Evolutionary conservation across 2,329 filamentous ascomycete genomes (phyloP), one percentile per base, ranked within the genome.

Genomic region (Xylaria sp.): DNA sequence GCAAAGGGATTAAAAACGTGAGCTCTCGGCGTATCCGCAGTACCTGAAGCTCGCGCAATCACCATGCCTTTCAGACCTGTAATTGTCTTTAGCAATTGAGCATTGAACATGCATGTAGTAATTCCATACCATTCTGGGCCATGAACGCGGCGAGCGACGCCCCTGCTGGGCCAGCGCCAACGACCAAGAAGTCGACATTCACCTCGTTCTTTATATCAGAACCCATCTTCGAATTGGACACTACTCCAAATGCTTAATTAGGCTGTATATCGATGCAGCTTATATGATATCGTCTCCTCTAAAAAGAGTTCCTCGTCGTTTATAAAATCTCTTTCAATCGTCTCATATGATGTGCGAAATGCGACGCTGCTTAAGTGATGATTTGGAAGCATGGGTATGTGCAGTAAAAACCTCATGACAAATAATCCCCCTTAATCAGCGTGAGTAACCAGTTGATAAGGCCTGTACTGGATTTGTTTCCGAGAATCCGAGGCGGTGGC

Each of bases 1-100:
- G 85, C 85, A 0, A 85, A 86, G 75, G 84, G 85, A 73, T 89
- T 90, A 49, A 84, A 88, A 63, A 89, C 86, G 72, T 89, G 87
- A 0, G 87, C 87, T 29, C 87, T 79, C 0, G 87, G 87, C 1
- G 86, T 88, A 63, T 85, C 78, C 1, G 87, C 85, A 0, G 83
- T 87, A 3, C 82, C 81, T 0, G 84, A 75, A 0, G 83, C 81
- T 1, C 80, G 73, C 6, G 82, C 81, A 57, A 90, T 79, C 68
- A 89, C 82, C 50, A 89, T 80, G 0, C 87, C 87, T 33, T 77
- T 83, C 3, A 85, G 74, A 1, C 80, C 83, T 84, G 55, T 7
- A 36, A 10, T 17, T 6, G 5, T 27, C 1, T 11, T 69, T 58
- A 69, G 58, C 38, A 11, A 17, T 44, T 20, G 45, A 31, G 27